Evolutionary conservation across 306 rosid species (phyloP), one percentile per base, ranked within the genome.

Genomic region (Canavalia ensiformis): DNA sequence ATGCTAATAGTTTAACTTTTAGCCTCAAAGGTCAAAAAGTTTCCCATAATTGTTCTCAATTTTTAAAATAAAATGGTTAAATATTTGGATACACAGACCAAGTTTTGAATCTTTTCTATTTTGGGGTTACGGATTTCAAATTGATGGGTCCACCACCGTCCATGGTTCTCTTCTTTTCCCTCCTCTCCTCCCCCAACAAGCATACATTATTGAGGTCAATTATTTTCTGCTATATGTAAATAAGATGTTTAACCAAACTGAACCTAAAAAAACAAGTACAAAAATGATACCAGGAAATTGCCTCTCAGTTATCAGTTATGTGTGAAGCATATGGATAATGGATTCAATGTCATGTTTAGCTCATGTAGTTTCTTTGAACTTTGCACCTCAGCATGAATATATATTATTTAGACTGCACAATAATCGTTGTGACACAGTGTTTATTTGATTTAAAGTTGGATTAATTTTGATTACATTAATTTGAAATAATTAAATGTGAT

Each of bases 11-110:
- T 39, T 18, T 18, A 77, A 52, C 1, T 25, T 42, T 68, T 55
- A 34, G 50, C 51, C 33, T 30, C 2, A 39, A 75, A 79, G 63
- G 87, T 82, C 82, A 84, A 81, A 84, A 86, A 82, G 81, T 55
- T 49, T 0, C 52, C 8, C 67, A 68, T 45, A 41, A 58, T 50
- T 62, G 51, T 57, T 6, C 52, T 62, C 9, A 0, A 39, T 13
- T 8, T 49, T 25, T 13, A 8, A 7, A 6, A 30, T 42, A 10
- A 67, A 47, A 8, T 6, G 47, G 46, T 35, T 2, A 8, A 31
- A 29, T 18, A 51, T 65, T 11, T 30, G 3, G 11, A 68, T 42
- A 56, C 29, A n/a, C 41, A 65, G 57, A 58, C 79, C 18, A 58
- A 30, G 45, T 12, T 49, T 47, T 8, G 37, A 46, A 10, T 35